Evolutionary conservation across 179 eudicot genomes (phyloP).

Genomic region (Spergularia azorica): DNA sequence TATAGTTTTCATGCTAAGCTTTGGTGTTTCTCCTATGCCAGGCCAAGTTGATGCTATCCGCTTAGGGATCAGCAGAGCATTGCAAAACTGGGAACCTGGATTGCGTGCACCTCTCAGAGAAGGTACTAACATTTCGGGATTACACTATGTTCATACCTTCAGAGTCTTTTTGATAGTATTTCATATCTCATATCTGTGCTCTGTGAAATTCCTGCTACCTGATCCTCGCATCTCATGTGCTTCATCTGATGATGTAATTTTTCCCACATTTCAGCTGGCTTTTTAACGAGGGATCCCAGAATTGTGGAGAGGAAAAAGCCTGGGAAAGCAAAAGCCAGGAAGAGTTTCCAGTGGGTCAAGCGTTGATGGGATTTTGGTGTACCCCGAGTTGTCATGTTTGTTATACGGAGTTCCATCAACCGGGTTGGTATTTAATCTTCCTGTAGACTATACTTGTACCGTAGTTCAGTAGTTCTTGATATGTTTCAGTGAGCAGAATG

Average conservation of each 20-base stretch:
- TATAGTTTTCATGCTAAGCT: not conserved
- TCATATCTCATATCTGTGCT: too few species aligned
- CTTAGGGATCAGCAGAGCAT: slow-evolving; percentile 86
- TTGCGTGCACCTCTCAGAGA: slow-evolving; percentile 84
- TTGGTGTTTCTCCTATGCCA: slow-evolving; percentile 29
- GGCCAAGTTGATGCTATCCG: slow-evolving; percentile 97
- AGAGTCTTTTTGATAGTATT: not conserved
- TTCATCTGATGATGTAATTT: not conserved
- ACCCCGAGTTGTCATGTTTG: slow-evolving; percentile 13
- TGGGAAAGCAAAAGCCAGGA: slow-evolving; percentile 90
- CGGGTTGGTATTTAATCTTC: not conserved
- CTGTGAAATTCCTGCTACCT: not conserved
- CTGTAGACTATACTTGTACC: slow-evolving; percentile 9
- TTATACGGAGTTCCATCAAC: not conserved
- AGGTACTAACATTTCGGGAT: slow-evolving; percentile 39
- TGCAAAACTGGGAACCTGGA: slow-evolving; percentile 94
- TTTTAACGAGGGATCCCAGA: slow-evolving; percentile 87
- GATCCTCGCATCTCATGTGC: not conserved
- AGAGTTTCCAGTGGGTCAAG: slow-evolving; percentile 87
- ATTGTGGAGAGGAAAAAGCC: slow-evolving; percentile 97
- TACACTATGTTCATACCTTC: not conserved
- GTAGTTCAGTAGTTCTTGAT: slow-evolving; percentile 1
- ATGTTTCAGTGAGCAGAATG: not conserved
- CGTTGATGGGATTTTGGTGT: slow-evolving; percentile 36
- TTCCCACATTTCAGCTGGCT: slow-evolving; percentile 63